A percentile compares a stretch with the other conserved stretches of the same genome.
phyloP scores from a whole-genome alignment of 1,284 basidiomycete species.

The Gymnopus androsaceus region DNA sequence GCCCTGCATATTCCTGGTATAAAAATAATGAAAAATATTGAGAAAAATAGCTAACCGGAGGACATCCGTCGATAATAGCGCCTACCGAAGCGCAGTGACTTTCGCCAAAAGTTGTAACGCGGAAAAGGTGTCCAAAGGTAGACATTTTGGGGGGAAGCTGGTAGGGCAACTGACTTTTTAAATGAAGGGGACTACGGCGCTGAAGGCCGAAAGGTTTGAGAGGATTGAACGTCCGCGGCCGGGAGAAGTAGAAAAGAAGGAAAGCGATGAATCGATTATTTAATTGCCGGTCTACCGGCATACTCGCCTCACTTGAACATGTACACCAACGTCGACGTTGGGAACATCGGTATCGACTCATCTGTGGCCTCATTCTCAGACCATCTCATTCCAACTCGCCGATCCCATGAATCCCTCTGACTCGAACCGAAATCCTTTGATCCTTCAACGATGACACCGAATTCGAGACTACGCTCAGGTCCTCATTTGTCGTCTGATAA shows the following conservation, averaged over 20 bases:
- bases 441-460: too few species aligned
- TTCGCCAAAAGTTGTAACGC: constrained; percentile 98
- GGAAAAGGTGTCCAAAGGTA: constrained; percentile 87
- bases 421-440: too few species aligned
- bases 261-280: background rate
- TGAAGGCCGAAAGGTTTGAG: background rate
- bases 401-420: too few species aligned
- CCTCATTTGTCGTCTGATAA: too few species aligned
- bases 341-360: too few species aligned
- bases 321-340: too few species aligned
- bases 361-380: too few species aligned
- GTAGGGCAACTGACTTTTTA: background rate
- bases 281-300: too few species aligned
- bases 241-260: too few species aligned
- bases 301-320: background rate
- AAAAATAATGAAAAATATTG: constrained; percentile 1
- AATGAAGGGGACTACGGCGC: background rate
- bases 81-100: constrained; percentile 97
- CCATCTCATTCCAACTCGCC: too few species aligned
- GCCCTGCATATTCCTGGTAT: constrained; percentile 59
- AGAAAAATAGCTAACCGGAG: constrained; percentile 65
- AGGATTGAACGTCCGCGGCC: background rate
- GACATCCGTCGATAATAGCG: constrained; percentile 96
- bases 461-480: too few species aligned
- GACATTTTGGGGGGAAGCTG: constrained; percentile 63